Evolutionary conservation across 2,329 filamentous ascomycete genomes (phyloP), one percentile per base, ranked within the genome.

Genomic region (Zasmidium angulare): DNA sequence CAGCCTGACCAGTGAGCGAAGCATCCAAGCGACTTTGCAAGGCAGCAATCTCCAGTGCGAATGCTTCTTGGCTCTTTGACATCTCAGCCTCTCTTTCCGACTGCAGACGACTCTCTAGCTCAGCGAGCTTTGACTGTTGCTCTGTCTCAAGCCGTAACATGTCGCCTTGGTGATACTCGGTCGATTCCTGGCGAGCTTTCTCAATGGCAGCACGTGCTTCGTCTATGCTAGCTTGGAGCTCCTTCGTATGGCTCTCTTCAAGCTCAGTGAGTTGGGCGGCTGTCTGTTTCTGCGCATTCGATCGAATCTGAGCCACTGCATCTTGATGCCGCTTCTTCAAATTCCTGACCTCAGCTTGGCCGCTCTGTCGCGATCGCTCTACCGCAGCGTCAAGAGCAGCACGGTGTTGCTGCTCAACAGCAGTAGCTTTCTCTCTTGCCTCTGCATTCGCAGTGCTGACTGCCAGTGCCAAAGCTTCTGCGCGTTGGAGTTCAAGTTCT

Each of bases 241-340:
- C 63, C 20, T 61, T 59, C 40, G 65, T 56, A 49, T 69, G 68
- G 11, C 58, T 54, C 24, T 62, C 46, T 53, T 71, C 60, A 2
- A 67, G 53, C 20, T 67, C 67, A 22, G 59, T 59, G 22, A 66
- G 26, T 14, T 61, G 60, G 43, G 58, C 61, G 3, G 61, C 57
- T 19, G 61, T 60, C 22, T 61, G 60, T 46, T 63, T 63, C 55
- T 69, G 60, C 29, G 64, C 58, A 26, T 63, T 62, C 21, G 56
- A 50, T 22, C 63, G 63, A 22, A 67, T 62, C 46, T 67, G 62
- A 9, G 56, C 59, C 10, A 72, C 54, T 1, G 66, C 65, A 46
- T 67, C 62, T 24, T 69, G 63, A 50, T 72, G 69, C 23, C 62
- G 63, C 31, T 59, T 60, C 53, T 68, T 65, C 11, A 72, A 58